Percentiles rank a stretch among this genome's conserved stretches.
Conservation (phyloP, 805 yeast species). For the Candida tibetensis region DNA sequence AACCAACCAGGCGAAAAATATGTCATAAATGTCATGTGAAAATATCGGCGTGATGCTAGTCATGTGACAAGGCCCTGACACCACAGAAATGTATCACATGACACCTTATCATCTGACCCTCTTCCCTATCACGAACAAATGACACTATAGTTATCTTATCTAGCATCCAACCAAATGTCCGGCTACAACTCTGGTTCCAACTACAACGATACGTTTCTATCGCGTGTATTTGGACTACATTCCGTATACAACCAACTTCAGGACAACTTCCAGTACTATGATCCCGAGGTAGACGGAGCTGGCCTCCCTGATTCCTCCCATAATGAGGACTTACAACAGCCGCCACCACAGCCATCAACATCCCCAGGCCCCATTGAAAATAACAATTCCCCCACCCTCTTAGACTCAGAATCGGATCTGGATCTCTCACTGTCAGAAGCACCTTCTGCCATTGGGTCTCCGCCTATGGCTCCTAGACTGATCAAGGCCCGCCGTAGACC, state of each 20-base stretch:
- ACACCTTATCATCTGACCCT: no score
- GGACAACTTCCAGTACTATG: slow-evolving; percentile 39
- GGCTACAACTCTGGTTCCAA: slow-evolving; percentile 1
- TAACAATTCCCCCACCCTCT: slow-evolving; percentile 10
- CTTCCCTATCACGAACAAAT: neutral
- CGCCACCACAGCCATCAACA: neutral
- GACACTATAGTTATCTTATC: neutral
- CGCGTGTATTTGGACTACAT: slow-evolving; percentile 59
- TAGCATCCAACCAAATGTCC: slow-evolving; percentile 2
- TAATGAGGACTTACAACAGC: neutral
- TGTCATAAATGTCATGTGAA: no score
- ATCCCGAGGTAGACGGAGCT: slow-evolving; percentile 23
- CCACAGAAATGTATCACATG: no score
- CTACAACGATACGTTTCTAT: slow-evolving; percentile 51
- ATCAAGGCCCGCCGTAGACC: slow-evolving; percentile 1
- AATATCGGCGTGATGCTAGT: no score
- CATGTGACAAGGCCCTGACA: no score
- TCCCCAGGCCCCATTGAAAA: neutral
- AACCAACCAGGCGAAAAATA: no score
- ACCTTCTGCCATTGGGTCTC: slow-evolving; percentile 16
- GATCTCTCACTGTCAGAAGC: slow-evolving; percentile 26
- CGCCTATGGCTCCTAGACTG: neutral
- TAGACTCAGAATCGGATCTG: slow-evolving; percentile 36
- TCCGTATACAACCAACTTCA: slow-evolving; percentile 41
- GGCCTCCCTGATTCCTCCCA: slow-evolving; percentile 3